Base-by-base conservation (phyloP, 2,329 filamentous ascomycete genomes). In the Aspergillus aculeatus region DNA sequence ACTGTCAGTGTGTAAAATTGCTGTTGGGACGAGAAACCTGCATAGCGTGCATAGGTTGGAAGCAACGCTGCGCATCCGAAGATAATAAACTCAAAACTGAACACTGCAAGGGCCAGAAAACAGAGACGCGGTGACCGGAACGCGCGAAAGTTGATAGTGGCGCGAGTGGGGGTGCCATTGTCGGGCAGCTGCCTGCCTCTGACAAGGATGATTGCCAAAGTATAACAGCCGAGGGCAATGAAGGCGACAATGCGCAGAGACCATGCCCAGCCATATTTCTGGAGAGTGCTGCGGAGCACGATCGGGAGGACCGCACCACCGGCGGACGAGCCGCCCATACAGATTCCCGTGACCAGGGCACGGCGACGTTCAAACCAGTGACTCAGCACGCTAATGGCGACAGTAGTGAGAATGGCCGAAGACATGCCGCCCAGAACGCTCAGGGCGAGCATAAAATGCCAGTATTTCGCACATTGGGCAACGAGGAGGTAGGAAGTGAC, bases 11-110 rank as follows among this genome's bases (percentile, higher is more conserved):
- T 71, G 14, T 78, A 78, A 58, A 78, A 81, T 3, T 80, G 78
- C 0, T 71, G 24, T 79, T 69, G 1, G 69, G 57, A 7, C 72
- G 66, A 29, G 41, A 81, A 66, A 0, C 75, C 77, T 1, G 77
- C 77, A 14, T 67, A 72, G 21, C 71, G 71, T 26, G 71, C 66
- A 61, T 82, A 82, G 0, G 79, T 81, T 0, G 81, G 81, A 1
- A 83, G 66, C 10, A 82, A 72, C 1, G 78, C 78, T 0, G 78
- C 75, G n/a, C 78, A 75, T 14, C 79, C 79, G 49, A 82, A 83
- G 14, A 82, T 74, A 35, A 79, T 78, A 52, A 82, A 79, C 51
- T 83, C 81, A 21, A 83, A 76, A 1, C 76, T 71, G 58, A 82
- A 81, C 7, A 82, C 72, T 0, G 75, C 75, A 4, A 74, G 65